Conservation (phyloP, 2,329 filamentous ascomycete species). For the Cladobotryum protrusum region DNA sequence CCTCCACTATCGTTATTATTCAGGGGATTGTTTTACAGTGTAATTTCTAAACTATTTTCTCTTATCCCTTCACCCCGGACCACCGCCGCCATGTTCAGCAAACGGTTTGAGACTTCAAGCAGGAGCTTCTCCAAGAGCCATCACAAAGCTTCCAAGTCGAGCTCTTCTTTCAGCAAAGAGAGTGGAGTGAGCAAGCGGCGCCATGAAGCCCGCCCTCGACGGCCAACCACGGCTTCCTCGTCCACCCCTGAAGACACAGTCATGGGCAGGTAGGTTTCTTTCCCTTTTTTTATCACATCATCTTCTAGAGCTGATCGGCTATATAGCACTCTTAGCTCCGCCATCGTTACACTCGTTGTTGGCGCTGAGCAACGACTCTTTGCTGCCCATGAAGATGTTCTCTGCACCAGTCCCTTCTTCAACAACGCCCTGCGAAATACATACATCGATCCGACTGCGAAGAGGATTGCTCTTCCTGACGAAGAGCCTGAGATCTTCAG, state of each 20-base stretch:
- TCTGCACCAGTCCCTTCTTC: constrained; percentile 76
- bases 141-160: constrained; percentile 43
- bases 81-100: constrained; percentile 38
- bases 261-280: constrained; percentile 39
- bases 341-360: constrained; percentile 74
- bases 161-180: constrained; percentile 49
- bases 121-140: constrained; percentile 48
- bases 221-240: constrained; percentile 43
- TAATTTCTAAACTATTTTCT: background rate
- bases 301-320: background rate
- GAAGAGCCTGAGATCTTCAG: constrained; percentile 90
- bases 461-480: constrained; percentile 72
- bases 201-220: constrained; percentile 43
- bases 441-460: constrained; percentile 36
- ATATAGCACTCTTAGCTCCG: constrained; percentile 51
- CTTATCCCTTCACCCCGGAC: background rate
- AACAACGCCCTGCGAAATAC: constrained; percentile 28
- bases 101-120: constrained; percentile 38
- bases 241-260: constrained; percentile 31
- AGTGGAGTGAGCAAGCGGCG: constrained; percentile 49
- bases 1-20: background rate
- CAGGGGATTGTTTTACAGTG: background rate
- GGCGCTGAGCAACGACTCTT: constrained; percentile 82
- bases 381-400: constrained; percentile 82
- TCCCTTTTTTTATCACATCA: background rate